Percentiles rank a stretch among this genome's conserved stretches.
Evolutionary conservation across 371 early-diverging fungal species (phyloP).

Genomic region (Dinochytrium kinnereticum): DNA sequence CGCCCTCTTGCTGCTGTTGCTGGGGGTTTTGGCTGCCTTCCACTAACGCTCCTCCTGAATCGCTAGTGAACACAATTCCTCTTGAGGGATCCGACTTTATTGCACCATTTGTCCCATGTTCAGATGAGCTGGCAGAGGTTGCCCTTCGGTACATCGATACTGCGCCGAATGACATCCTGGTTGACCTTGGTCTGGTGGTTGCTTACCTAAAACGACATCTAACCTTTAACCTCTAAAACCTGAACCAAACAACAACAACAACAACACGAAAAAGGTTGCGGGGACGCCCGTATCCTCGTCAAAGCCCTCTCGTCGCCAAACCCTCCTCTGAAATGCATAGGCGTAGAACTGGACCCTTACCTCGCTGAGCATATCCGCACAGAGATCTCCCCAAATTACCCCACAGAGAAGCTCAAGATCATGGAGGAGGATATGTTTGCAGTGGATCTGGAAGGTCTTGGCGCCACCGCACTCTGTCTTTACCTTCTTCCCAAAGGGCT

Average conservation of each 20-base stretch:
- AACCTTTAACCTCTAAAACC: too few relatives aligned
- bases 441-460: constrained; percentile 27
- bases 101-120: constrained; percentile 46
- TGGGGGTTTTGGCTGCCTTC: not conserved
- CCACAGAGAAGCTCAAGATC: constrained; percentile 5
- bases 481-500: constrained; percentile 45
- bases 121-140: constrained; percentile 16
- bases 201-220: not conserved
- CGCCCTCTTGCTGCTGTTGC: not conserved
- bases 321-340: constrained; percentile 26
- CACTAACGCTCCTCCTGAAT: not conserved
- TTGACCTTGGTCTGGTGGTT: constrained; percentile 34
- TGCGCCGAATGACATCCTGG: constrained; percentile 27
- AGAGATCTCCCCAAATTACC: not conserved
- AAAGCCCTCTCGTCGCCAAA: constrained; percentile 19
- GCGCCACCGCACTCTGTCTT: constrained; percentile 27
- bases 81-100: constrained; percentile 37
- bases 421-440: constrained; percentile 43
- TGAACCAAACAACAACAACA: too few relatives aligned
- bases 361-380: constrained; percentile 29
- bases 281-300: constrained; percentile 40
- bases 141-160: constrained; percentile 29
- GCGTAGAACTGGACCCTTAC: constrained; percentile 44
- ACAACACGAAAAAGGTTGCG: too few relatives aligned
- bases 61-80: constrained; percentile 38